Base-by-base conservation (phyloP, 768 basidiomycete species). In the Solioccasus polychromus region DNA sequence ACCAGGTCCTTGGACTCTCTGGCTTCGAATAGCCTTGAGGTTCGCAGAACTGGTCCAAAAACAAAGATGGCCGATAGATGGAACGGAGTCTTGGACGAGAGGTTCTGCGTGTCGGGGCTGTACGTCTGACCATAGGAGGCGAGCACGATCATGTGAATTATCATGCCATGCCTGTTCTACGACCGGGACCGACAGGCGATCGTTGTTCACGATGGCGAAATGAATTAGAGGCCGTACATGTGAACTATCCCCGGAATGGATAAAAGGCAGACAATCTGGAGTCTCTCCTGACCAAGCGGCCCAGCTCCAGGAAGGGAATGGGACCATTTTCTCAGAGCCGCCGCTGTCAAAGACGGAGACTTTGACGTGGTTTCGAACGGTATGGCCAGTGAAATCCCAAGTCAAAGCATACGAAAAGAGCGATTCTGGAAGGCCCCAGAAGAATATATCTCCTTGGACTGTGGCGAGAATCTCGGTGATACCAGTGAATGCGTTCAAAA, bases 301-400 rank as follows among this genome's bases (percentile, higher is more conserved):
- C 55, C 55, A 57, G 23, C 55, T 57, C 55, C 55, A 57, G 5
- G 55, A 58, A 26, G 55, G 55, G 2, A 57, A 26, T 3, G 44
- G 32, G 1, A 50, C 25, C 36, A 34, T 42, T n/a, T 47, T 9
- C 30, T 35, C 37, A 1, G 43, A 35, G 9, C 53, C 54, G 2
- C 55, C 15, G 17, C 8, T 23, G 5, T 39, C 11, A n/a, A 55
- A 41, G 5, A 44, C 7, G 15, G 54, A 42, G 15, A 48, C 35
- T 2, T 29, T 5, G 3, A 43, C 23, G 3, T 28, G 0, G 26
- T 53, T 57, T 20, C 45, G 45, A 17, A 25, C 8, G 14, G n/a
- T 40, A 14, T 24, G 29, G 3, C 43, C 54, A 1, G 22, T 22
- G 10, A 44, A 32, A 10, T 1, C 24, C 54, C 54, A 55, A 14